Percentiles rank a stretch among this genome's conserved stretches.
Evolutionary conservation across 2,329 filamentous ascomycete species (phyloP).

Genomic region (Metarhizium rileyi): DNA sequence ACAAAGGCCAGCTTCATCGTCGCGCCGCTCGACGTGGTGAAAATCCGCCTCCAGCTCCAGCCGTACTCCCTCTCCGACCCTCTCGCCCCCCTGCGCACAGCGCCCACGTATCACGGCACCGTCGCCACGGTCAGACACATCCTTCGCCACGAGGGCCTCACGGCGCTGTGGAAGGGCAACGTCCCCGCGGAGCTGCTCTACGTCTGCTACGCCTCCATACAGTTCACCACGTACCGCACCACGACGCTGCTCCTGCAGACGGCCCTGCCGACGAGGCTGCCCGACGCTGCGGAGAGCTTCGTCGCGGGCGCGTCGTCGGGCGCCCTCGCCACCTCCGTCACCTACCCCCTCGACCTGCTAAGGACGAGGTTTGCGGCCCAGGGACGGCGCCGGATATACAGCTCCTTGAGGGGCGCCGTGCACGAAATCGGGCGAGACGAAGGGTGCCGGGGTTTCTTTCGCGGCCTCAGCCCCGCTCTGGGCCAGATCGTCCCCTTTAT

Average conservation of each 20-base stretch:
- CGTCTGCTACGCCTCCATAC: constrained; percentile 76
- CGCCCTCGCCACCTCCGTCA: constrained; percentile 68
- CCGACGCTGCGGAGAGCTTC: constrained; percentile 67
- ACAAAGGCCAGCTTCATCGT: constrained; percentile 63
- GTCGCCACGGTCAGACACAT: constrained; percentile 69
- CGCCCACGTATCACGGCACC: constrained; percentile 61
- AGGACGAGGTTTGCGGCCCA: constrained; percentile 96
- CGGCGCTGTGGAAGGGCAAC: constrained; percentile 94
- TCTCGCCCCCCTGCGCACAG: constrained; percentile 43
- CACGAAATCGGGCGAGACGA: constrained; percentile 66
- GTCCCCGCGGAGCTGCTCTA: constrained; percentile 93
- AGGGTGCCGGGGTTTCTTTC: constrained; percentile 74
- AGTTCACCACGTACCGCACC: constrained; percentile 82
- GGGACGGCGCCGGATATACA: constrained; percentile 70
- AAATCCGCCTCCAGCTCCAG: constrained; percentile 94
- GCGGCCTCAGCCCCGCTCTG: constrained; percentile 71
- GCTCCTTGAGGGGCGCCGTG: constrained; percentile 58
- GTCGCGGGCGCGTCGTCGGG: constrained; percentile 75
- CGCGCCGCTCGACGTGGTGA: constrained; percentile 92
- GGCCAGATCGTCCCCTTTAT: constrained; percentile 91
- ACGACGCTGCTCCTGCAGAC: constrained; percentile 58
- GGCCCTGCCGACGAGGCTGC: constrained; percentile 36
- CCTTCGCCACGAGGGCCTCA: constrained; percentile 68
- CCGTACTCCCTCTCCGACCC: constrained; percentile 75
- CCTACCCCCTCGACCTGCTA: constrained; percentile 88